Evolutionary conservation across 192 early-diverging fungal genomes (phyloP).

Genomic region (Umbelopsis ramanniana): DNA sequence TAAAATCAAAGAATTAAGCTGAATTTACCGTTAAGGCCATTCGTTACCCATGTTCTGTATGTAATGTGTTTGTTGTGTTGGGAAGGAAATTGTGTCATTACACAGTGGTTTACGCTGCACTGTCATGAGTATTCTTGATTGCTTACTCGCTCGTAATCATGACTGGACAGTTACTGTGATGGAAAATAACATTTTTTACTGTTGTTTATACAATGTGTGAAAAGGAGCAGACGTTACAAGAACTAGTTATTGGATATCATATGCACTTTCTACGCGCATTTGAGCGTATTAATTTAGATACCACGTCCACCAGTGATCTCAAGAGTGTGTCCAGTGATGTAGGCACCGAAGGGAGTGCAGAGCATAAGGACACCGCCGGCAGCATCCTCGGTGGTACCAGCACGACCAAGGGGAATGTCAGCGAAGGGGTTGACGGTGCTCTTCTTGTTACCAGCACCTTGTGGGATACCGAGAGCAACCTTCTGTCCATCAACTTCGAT

Average conservation of each 20-base stretch:
- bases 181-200: neutral
- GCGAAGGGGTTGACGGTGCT: constrained; percentile 43
- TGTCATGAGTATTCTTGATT: neutral
- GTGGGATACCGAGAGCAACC: constrained; percentile 63
- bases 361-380: constrained; percentile 61
- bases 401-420: constrained; percentile 60
- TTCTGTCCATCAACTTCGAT: constrained; percentile 64
- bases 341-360: constrained; percentile 59
- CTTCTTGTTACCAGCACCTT: constrained; percentile 41
- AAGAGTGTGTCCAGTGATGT: constrained; percentile 62
- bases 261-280: neutral
- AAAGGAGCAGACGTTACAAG: neutral
- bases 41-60: neutral
- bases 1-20: constrained; percentile 12
- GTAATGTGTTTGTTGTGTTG: neutral
- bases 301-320: constrained; percentile 68
- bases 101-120: neutral
- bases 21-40: too few species aligned
- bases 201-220: constrained; percentile 3
- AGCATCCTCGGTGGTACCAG: constrained; percentile 66
- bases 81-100: neutral
- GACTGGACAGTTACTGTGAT: too few species aligned
- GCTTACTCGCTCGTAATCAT: too few species aligned
- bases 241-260: neutral
- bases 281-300: constrained; percentile 44